Evolutionary conservation across 495 filamentous ascomycete species (phyloP), one percentile per base, ranked within the genome.

Genomic region (Aspergillus cavernicola): DNA sequence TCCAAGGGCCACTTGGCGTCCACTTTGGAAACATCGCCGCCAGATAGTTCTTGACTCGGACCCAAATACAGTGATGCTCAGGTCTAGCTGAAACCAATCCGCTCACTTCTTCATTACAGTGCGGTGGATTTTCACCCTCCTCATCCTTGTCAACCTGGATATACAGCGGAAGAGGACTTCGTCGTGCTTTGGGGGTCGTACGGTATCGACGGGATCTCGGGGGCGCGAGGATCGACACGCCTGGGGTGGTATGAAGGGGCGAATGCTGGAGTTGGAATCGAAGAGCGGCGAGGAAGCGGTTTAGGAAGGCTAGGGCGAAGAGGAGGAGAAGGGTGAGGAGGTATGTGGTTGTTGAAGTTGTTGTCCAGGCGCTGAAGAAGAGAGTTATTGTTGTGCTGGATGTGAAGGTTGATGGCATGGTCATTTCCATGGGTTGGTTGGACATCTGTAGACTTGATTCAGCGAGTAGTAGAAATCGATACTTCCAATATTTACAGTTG

Each of bases 351-450:
- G 40, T 12, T 10, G 61, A 55, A 9, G 48, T 53, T 4, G 61
- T 63, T 20, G 46, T 55, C 61, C 57, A 63, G 23, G 47, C 35
- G 10, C 26, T 52, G 55, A 64, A 64, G 36, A 64, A 48, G n/a
- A 64, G 19, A 10, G 61, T 64, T n/a, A 64, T 37, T 28, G 46
- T 19, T 26, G 20, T 55, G 22, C 39, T 2, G 20, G 49, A 1
- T 12, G 57, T 52, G 48, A 60, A 60, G 11, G 49, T 36, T n/a
- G 53, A 6, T 24, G 57, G 31, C 57, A 60, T 60, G 3, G 38
- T 6, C 56, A 52, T 56, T 2, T 15, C 6, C 35, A 38, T 38
- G 13, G n/a, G n/a, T n/a, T n/a, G n/a, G n/a, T n/a, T n/a, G n/a
- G n/a, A n/a, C n/a, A n/a, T n/a, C n/a, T n/a, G n/a, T n/a, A n/a